Conservation (phyloP, 2,329 filamentous ascomycete genomes). For the Calonectria pseudoturangicola region DNA sequence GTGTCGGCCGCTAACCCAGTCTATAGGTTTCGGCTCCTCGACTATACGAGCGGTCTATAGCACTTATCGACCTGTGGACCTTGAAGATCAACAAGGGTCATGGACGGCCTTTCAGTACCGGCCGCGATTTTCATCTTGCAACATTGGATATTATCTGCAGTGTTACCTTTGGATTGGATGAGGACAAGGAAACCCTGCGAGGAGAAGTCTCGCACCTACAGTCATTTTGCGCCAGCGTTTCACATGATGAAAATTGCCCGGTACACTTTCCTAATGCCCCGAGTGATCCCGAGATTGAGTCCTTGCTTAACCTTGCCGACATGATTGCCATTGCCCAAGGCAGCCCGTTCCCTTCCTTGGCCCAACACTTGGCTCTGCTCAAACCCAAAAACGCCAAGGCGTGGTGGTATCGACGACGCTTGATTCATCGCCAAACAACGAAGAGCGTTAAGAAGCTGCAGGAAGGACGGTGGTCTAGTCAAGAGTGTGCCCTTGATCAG, state of each 20-base stretch:
- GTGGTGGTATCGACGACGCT: conserved; percentile 49
- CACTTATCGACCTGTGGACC: conserved; percentile 59
- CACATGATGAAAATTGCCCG: conserved; percentile 14
- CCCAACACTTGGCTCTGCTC: conserved; percentile 51
- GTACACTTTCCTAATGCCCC: conserved; percentile 44
- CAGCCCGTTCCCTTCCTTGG: conserved; percentile 47
- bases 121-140: conserved; percentile 57
- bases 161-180: conserved; percentile 57
- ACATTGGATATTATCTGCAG: conserved; percentile 61
- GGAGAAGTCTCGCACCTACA: conserved; percentile 42
- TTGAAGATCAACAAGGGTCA: conserved; percentile 56
- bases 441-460: conserved; percentile 47
- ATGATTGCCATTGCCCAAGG: conserved; percentile 52
- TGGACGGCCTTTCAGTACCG: conserved; percentile 57
- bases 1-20: conserved; percentile 20
- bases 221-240: conserved; percentile 4
- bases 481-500: conserved; percentile 57
- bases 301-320: conserved; percentile 51
- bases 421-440: conserved; percentile 50
- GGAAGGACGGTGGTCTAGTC: conserved; percentile 30
- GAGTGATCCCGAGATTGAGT: conserved; percentile 46
- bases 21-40: conserved; percentile 59
- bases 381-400: conserved; percentile 52
- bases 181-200: conserved; percentile 43
- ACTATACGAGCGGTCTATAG: conserved; percentile 57